Evolutionary conservation across 2,329 filamentous ascomycete genomes (phyloP), one percentile per base, ranked within the genome.

Genomic region (Sporothrix luriei): DNA sequence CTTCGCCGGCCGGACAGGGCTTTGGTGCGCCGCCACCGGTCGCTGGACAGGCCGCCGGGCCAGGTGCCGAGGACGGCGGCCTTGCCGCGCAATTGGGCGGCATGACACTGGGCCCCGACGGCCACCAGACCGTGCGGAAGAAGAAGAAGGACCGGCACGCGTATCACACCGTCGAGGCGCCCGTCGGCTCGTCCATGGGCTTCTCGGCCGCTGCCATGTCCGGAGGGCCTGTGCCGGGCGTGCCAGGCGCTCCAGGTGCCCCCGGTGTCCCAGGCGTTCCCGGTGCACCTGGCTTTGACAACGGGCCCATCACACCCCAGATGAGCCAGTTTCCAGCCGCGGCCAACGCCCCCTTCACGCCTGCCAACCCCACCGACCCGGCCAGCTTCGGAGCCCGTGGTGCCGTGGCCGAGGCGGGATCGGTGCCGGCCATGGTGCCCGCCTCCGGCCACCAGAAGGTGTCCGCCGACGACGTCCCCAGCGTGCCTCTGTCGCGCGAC

Each of bases 81-180:
- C 78, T 93, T 71, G 85, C 88, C 61, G 85, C 88, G 69, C 93
- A 96, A 79, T 91, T 97, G 90, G 89, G 90, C 54, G 88, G 88
- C 71, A 87, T 96, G 85, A 89, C 85, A 52, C 82, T 97, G 74
- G 88, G 85, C 46, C 84, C 74, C 54, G 82, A 85, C 54, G 80
- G 83, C 59, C 82, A 83, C 48, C 78, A 86, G 64, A 82, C 82
- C 2, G 80, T 80, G 70, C 85, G 88, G 78, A 91, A 84, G 79
- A 92, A 94, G 84, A 98, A 97, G 88, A 97, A 97, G 85, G 91
- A 97, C 78, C 88, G 93, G 71, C 94, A 98, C 80, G 94, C 94
- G 73, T 91, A 97, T 79, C 94, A 98, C 79, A 90, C 88, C 51
- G 87, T 98, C 68, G 92, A 94, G 73, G 88, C 91, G 26, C 84